Percentiles rank a stretch among this genome's conserved stretches.
Conservation (phyloP, 306 rosid species). For the Herpetospermum pedunculosum region DNA sequence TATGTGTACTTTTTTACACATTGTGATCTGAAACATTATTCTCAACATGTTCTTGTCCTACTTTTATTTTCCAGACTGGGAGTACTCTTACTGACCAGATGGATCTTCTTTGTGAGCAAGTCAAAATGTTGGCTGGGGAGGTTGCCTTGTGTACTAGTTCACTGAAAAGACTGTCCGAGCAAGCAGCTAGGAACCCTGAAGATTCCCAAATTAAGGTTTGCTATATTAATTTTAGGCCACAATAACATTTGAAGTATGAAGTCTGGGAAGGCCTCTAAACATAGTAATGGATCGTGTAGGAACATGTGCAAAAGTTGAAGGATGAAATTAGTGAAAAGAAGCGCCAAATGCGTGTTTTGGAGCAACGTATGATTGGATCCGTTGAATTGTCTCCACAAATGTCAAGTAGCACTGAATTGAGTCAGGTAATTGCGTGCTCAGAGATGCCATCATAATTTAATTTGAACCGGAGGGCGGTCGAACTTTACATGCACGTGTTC, state of each 20-base stretch:
- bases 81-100: constrained; percentile 74
- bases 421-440: constrained; percentile 36
- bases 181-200: constrained; percentile 49
- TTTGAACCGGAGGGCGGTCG: background rate
- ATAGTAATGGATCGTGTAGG: constrained; percentile 28
- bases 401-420: constrained; percentile 38
- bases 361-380: constrained; percentile 72
- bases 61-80: constrained; percentile 49
- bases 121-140: constrained; percentile 84
- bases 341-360: constrained; percentile 54
- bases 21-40: background rate
- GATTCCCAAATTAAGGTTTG: constrained; percentile 60
- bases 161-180: constrained; percentile 69
- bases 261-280: background rate
- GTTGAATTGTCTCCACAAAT: constrained; percentile 41
- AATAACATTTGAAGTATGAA: constrained; percentile 2
- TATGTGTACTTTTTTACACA: background rate
- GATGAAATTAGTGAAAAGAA: constrained; percentile 72
- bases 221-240: constrained; percentile 13
- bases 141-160: constrained; percentile 79
- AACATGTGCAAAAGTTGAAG: constrained; percentile 56
- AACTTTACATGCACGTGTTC: background rate
- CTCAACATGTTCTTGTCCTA: background rate
- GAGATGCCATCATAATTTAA: background rate
- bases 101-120: constrained; percentile 85